phyloP scores from a whole-genome alignment of 2,329 filamentous ascomycete genomes.

The Penicillium sp. region DNA sequence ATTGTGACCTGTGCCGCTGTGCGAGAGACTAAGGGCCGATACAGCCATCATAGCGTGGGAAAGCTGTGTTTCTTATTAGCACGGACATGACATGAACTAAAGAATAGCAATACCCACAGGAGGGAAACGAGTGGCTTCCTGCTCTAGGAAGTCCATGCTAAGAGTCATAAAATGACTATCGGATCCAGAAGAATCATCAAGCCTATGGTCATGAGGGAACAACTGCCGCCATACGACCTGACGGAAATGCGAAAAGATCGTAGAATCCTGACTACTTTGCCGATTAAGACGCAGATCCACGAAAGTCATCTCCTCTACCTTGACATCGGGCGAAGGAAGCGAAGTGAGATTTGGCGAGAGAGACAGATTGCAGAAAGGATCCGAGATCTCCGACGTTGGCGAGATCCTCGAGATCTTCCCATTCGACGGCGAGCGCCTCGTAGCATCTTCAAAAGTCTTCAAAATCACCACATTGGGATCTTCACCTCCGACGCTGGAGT shows the following conservation, averaged over 20 bases:
- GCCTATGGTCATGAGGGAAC: slow-evolving; percentile 27
- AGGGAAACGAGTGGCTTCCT: slow-evolving; percentile 49
- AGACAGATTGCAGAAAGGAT: slow-evolving; percentile 26
- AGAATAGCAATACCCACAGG: slow-evolving; percentile 44
- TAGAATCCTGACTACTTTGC: slow-evolving; percentile 31
- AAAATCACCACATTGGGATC: slow-evolving; percentile 53
- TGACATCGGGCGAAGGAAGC: slow-evolving; percentile 23
- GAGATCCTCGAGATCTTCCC: slow-evolving; percentile 34
- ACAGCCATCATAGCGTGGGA: slow-evolving; percentile 59
- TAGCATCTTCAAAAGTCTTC: slow-evolving; percentile 50
- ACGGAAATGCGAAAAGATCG: slow-evolving; percentile 41
- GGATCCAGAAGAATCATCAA: slow-evolving; percentile 20
- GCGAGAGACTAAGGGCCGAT: slow-evolving; percentile 53
- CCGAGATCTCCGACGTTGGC: slow-evolving; percentile 34
- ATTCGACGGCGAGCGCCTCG: slow-evolving; percentile 32
- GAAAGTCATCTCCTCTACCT: slow-evolving; percentile 21
- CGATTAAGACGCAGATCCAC: slow-evolving; percentile 22
- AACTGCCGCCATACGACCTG: slow-evolving; percentile 44
- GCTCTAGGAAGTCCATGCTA: slow-evolving; percentile 46
- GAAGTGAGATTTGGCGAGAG: slow-evolving; percentile 28
- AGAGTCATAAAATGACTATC: slow-evolving; percentile 26
- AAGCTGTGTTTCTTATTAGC: slow-evolving; percentile 39
- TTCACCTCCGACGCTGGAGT: slow-evolving; percentile 19
- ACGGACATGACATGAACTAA: not conserved
- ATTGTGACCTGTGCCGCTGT: slow-evolving; percentile 46